Percentiles rank a stretch among this genome's conserved stretches.
Conservation (phyloP, 495 filamentous ascomycete species). For the Talaromyces thailandensis region DNA sequence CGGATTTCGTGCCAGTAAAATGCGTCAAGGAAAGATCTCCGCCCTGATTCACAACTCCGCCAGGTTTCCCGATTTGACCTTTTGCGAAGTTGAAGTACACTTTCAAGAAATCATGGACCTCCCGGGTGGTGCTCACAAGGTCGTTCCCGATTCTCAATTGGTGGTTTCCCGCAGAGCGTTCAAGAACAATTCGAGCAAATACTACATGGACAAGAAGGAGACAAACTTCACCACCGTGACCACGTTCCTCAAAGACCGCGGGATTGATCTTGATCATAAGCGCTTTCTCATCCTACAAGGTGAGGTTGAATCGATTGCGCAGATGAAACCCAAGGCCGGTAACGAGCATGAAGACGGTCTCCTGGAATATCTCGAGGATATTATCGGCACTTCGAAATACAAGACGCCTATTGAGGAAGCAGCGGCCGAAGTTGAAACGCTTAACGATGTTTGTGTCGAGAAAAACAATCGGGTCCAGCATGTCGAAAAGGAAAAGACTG, state of each 20-base stretch:
- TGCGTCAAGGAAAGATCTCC: constrained; percentile 97
- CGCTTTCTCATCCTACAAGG: constrained; percentile 95
- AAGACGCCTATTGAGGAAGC: constrained; percentile 94
- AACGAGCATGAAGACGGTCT: constrained; percentile 94
- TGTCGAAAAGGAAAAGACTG: constrained; percentile 92
- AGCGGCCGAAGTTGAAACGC: constrained; percentile 74
- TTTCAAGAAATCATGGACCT: constrained; percentile 91
- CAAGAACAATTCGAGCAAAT: constrained; percentile 96
- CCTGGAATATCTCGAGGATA: constrained; percentile 94
- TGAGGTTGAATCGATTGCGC: constrained; percentile 96
- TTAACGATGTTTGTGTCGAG: constrained; percentile 91
- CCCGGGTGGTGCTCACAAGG: constrained; percentile 59
- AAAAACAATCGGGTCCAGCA: constrained; percentile 93
- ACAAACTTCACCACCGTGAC: constrained; percentile 91
- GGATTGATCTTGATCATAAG: constrained; percentile 96
- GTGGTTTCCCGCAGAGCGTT: constrained; percentile 88
- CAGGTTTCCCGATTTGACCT: constrained; percentile 69
- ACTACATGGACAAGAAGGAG: constrained; percentile 83
- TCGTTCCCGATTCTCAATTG: constrained; percentile 73
- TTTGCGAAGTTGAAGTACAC: constrained; percentile 91
- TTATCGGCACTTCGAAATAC: constrained; percentile 97
- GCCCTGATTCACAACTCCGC: constrained; percentile 96
- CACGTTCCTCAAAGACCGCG: constrained; percentile 74
- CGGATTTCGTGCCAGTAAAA: constrained; percentile 96
- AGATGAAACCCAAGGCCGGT: constrained; percentile 96